Evolutionary conservation across 306 rosid species (phyloP).

Genomic region (barrel medic (Medicago truncatula)): MtrunA17r5.0-ANR NC_053048.1:41048501-41049000

Average conservation of each 20-base stretch:
- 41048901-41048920: constrained; percentile 49
- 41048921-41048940: constrained; percentile 94
- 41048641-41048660: constrained; percentile 2
- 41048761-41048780: constrained; percentile 97
- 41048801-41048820: constrained; percentile 73
- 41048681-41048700: constrained; percentile 22
- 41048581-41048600: constrained; percentile 92
- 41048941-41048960: constrained; percentile 92
- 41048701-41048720: constrained; percentile 91
- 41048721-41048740: constrained; percentile 86
- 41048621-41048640: constrained; percentile 9
- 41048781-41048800: constrained; percentile 97
- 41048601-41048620: constrained; percentile 46
- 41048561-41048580: constrained; percentile 86
- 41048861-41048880: constrained; percentile 13
- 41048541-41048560: constrained; percentile 93
- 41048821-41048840: constrained; percentile 62
- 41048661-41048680: constrained; percentile 21
- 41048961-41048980: constrained; percentile 91
- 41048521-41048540: constrained; percentile 99
- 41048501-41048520: constrained; percentile 89
- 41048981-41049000: constrained; percentile 92
- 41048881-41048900: constrained; percentile 1
- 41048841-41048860: not conserved
- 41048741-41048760: constrained; percentile 85